A percentile compares a stretch with the other conserved stretches of the same genome.
Evolutionary conservation across 2,329 filamentous ascomycete species (phyloP).

Genomic region (Diaporthe sp.): DNA sequence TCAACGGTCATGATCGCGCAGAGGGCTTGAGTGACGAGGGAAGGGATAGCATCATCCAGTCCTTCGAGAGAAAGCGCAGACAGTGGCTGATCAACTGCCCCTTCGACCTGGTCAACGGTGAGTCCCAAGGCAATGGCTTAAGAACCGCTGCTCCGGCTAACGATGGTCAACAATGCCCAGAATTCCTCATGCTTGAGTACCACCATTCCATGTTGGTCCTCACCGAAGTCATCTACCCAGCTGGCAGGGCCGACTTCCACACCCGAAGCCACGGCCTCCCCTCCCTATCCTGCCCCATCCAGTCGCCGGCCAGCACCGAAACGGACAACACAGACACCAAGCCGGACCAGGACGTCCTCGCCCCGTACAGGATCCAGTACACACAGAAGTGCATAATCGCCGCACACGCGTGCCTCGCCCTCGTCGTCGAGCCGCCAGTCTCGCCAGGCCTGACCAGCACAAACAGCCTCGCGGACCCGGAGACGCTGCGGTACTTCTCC

Average conservation of each 20-base stretch:
- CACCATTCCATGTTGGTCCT: constrained; percentile 32
- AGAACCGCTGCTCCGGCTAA: neutral
- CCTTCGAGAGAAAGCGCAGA: constrained; percentile 31
- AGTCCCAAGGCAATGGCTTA: neutral
- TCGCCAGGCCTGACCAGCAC: neutral
- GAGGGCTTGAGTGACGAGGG: constrained; percentile 32
- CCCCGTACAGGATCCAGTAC: constrained; percentile 38
- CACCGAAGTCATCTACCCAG: constrained; percentile 38
- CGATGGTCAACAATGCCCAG: neutral
- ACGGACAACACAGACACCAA: neutral
- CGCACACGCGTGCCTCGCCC: constrained; percentile 35
- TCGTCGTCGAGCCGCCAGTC: constrained; percentile 7
- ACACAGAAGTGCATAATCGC: constrained; percentile 36
- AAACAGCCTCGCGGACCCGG: constrained; percentile 13
- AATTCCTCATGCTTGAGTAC: constrained; percentile 40
- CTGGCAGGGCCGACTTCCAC: constrained; percentile 34
- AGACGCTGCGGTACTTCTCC: constrained; percentile 34
- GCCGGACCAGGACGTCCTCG: constrained; percentile 38
- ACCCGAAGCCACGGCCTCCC: constrained; percentile 34
- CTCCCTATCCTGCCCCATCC: neutral
- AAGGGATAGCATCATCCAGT: constrained; percentile 32
- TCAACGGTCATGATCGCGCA: constrained; percentile 1
- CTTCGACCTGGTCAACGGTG: constrained; percentile 39
- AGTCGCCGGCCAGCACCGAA: neutral
- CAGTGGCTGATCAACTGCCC: constrained; percentile 40